Conservation (phyloP, 2,329 filamentous ascomycete species). For the Diaporthe sp. region DNA sequence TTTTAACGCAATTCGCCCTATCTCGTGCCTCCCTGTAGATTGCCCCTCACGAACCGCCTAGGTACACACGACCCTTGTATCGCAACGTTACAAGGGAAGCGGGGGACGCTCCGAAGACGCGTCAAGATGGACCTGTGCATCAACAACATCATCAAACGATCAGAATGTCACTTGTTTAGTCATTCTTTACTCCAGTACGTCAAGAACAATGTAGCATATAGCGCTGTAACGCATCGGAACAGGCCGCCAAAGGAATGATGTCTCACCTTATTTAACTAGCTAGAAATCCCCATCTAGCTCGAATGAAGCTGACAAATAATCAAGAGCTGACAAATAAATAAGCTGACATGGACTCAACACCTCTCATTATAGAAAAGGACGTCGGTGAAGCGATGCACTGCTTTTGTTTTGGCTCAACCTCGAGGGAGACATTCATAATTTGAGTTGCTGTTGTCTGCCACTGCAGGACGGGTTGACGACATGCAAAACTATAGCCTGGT, state of each 20-base stretch:
- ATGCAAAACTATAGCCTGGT: constrained; percentile 32
- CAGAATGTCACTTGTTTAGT: not conserved
- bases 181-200: not conserved
- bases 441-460: not conserved
- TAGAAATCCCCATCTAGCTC: not conserved
- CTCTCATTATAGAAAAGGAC: not conserved
- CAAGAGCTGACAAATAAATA: constrained; percentile 1
- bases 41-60: not conserved
- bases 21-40: not conserved
- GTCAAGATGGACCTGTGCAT: not conserved
- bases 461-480: not conserved
- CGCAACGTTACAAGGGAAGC: constrained; percentile 30
- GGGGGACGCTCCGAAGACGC: not conserved
- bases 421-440: too few species aligned
- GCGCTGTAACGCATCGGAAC: not conserved
- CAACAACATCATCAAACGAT: not conserved
- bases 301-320: not conserved
- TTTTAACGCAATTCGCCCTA: not conserved
- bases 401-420: not conserved
- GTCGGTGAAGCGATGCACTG: not conserved
- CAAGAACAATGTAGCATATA: not conserved
- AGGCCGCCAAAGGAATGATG: not conserved
- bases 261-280: not conserved
- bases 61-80: not conserved
- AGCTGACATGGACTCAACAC: not conserved